These are phyloP conservation scores for Fusarium sp. DNA, from an alignment of 2,329 filamentous ascomycete species.

Conservation along the genomic window DNA sequence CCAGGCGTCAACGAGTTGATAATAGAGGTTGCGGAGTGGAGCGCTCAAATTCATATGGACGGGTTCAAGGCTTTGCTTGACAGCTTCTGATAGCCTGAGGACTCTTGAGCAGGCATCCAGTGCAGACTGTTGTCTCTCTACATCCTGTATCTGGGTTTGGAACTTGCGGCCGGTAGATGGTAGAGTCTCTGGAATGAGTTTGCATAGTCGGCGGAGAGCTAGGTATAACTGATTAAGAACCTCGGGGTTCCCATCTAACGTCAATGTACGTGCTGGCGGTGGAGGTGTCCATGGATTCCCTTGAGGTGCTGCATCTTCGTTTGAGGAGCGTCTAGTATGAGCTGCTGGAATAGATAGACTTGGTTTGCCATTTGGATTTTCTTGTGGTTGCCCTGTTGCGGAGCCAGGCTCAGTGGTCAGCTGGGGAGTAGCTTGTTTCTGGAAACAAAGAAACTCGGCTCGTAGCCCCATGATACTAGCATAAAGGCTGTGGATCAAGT, in stretches of 20 bases:
- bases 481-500: background rate
- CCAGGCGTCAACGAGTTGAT: background rate
- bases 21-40: background rate
- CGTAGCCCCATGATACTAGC: background rate
- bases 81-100: background rate
- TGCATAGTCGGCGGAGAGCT: background rate
- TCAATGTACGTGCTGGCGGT: background rate
- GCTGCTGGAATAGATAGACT: background rate
- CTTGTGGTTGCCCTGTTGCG: background rate
- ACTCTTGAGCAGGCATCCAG: background rate
- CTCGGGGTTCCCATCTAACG: background rate
- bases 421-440: background rate
- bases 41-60: background rate
- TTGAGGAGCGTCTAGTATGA: background rate
- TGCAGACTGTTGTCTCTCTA: background rate
- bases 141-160: background rate
- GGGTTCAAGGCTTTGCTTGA: background rate
- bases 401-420: background rate
- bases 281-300: rapidly evolving
- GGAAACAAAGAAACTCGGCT: background rate
- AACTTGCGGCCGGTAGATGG: background rate
- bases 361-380: rapidly evolving
- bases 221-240: background rate
- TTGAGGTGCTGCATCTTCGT: background rate
- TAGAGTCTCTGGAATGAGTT: background rate